Conservation (phyloP, 179 eudicot species). For the Nepenthes alata region DNA sequence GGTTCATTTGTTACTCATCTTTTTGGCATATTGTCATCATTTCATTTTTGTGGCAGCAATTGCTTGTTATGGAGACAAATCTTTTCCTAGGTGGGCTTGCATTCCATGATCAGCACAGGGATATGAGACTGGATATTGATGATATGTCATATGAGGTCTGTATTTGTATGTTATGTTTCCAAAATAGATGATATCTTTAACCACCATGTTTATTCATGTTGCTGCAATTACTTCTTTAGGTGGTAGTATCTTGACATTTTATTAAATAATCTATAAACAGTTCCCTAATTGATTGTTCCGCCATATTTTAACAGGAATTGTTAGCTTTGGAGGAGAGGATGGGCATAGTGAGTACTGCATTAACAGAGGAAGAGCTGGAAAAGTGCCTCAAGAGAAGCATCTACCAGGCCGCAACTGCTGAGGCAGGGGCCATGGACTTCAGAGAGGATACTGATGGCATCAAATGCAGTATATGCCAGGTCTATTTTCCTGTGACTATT, state of each 20-base stretch:
- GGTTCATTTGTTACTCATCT: neutral
- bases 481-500: neutral
- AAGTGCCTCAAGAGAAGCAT: slow-evolving; percentile 47
- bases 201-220: neutral
- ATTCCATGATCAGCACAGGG: slow-evolving; percentile 79
- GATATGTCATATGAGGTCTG: slow-evolving; percentile 84
- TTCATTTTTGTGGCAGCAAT: slow-evolving; percentile 37
- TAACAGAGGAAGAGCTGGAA: slow-evolving; percentile 56
- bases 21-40: neutral
- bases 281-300: neutral
- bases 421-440: slow-evolving; percentile 11
- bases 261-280: too few species aligned
- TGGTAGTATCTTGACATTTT: neutral
- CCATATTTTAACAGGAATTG: slow-evolving; percentile 42
- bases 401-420: slow-evolving; percentile 20
- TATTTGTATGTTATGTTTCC: neutral
- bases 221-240: neutral
- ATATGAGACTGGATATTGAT: slow-evolving; percentile 88
- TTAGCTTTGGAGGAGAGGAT: slow-evolving; percentile 84
- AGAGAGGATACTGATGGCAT: slow-evolving; percentile 33
- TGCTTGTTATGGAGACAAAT: slow-evolving; percentile 69
- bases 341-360: slow-evolving; percentile 80
- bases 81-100: slow-evolving; percentile 59
- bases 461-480: slow-evolving; percentile 94
- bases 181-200: neutral